Base-by-base conservation (phyloP, 805 yeast species). In the Hanseniaspora pseudoguilliermondii region DNA sequence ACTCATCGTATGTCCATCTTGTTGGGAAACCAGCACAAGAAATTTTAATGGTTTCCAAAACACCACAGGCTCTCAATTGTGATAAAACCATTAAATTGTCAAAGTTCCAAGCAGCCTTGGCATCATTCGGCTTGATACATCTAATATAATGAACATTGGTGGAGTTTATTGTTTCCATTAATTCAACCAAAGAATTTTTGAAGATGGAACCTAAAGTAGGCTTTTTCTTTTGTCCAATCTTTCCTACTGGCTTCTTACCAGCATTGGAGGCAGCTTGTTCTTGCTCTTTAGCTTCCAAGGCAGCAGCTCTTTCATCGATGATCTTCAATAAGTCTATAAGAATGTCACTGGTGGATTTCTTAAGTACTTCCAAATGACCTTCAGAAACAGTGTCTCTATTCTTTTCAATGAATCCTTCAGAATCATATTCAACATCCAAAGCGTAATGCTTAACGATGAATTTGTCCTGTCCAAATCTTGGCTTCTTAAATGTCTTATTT, bases 1-100 rank as follows among this genome's bases (percentile, higher is more conserved):
- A 91, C 66, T 93, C 97, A 53, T 83, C 89, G 66, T 88, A 93
- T 2, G 95, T 81, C 89, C 96, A 88, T 66, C 97, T 78, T 0
- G 96, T 84, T 18, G 98, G 98, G 77, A 90, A 91, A 42, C 98
- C 98, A 51, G 96, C 97, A 72, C 97, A 90, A 1, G 97, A 90
- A 49, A 91, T 91, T 65, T 96, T 76, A 66, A 91, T 91, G 1
- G 98, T 93, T 68, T 93, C 98, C 62, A 91, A 75, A 48, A 91
- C 97, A 84, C 98, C 98, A 75, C 98, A 91, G 6, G 98, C 98
- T 67, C 98, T 80, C 60, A 91, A 76, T 70, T 91, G 98, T 6
- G 95, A 84, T 59, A 93, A 75, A 15, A 91, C 97, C 97, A 91
- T 90, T 44, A 89, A 77, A 16, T 95, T 88, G 65, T 89, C 95